A percentile compares a stretch with the other conserved stretches of the same genome.
Evolutionary conservation across 208 protist species (phyloP).

Genomic region (Endotrypanum monterogeii): DNA sequence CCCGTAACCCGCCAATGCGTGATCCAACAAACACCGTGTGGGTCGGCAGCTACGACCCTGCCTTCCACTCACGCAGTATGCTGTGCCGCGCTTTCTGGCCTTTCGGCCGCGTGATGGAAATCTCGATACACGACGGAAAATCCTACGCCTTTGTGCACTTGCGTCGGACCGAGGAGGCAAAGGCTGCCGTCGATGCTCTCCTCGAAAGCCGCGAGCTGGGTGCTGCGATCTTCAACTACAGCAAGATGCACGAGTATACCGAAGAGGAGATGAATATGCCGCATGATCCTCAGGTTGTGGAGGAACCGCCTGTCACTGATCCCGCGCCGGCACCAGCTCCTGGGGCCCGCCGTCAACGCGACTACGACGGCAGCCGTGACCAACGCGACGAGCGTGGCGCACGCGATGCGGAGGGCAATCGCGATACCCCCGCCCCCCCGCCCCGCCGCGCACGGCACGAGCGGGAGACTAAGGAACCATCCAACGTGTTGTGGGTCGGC

Average conservation of each 20-base stretch:
- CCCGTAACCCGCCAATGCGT: conserved; percentile 34
- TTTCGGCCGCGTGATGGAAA: conserved; percentile 83
- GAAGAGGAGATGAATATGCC: conserved; percentile 64
- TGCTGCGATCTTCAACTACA: conserved; percentile 77
- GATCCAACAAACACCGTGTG: conserved; percentile 91
- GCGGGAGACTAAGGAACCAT: conserved; percentile 60
- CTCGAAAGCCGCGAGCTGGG: conserved; percentile 55
- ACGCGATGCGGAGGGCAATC: conserved; percentile 5
- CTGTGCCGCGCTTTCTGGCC: conserved; percentile 62
- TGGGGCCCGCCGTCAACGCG: conserved; percentile 16
- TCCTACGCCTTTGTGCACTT: conserved; percentile 90
- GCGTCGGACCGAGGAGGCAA: conserved; percentile 77
- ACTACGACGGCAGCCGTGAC: conserved; percentile 15
- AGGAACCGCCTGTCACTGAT: conserved; percentile 21
- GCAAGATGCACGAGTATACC: conserved; percentile 85
- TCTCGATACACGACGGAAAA: conserved; percentile 66
- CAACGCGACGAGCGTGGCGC: conserved; percentile 20
- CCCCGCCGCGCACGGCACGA: conserved; percentile 57
- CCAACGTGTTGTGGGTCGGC: conserved; percentile 84
- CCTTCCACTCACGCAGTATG: conserved; percentile 48
- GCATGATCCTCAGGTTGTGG: conserved; percentile 43
- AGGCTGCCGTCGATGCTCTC: conserved; percentile 68
- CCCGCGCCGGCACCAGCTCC: conserved; percentile 23
- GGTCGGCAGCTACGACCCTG: conserved; percentile 76
- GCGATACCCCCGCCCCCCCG: conserved; percentile 14